Percentiles rank a stretch among this genome's conserved stretches.
These are phyloP conservation scores for Leccinum pachyderme DNA, from an alignment of 1,284 basidiomycete species.

Conservation along the genomic window DNA sequence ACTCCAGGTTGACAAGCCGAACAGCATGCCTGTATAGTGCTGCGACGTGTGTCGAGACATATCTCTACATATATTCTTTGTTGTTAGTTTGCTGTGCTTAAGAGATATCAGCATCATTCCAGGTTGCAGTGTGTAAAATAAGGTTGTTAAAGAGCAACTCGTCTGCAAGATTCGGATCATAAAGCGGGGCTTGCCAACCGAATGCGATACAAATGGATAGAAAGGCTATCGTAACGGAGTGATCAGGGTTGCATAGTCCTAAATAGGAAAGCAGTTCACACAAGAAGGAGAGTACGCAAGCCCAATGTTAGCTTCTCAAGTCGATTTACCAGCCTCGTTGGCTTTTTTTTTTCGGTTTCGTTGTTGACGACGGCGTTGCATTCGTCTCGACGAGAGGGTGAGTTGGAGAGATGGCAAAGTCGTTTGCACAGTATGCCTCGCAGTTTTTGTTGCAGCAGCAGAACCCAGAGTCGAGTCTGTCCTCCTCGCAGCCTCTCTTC, in stretches of 20 bases:
- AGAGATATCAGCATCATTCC: too few species aligned
- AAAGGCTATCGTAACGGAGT: neutral
- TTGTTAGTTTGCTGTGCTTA: too few species aligned
- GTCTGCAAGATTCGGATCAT: neutral
- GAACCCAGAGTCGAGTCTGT: constrained; percentile 41
- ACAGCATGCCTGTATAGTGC: too few species aligned
- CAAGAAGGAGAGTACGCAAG: constrained; percentile 22
- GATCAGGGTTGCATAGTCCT: constrained; percentile 1
- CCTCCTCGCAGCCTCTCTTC: constrained; percentile 75
- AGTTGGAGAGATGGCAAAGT: constrained; percentile 44
- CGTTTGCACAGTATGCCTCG: constrained; percentile 56
- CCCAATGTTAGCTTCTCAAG: constrained; percentile 17
- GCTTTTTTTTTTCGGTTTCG: constrained; percentile 7
- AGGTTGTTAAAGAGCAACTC: neutral
- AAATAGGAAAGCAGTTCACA: constrained; percentile 21
- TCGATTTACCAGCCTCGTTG: constrained; percentile 17
- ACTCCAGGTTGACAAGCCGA: too few species aligned
- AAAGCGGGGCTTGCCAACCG: neutral
- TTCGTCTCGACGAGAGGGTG: constrained; percentile 21
- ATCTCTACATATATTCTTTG: too few species aligned
- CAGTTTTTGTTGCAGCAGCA: constrained; percentile 52
- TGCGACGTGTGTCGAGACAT: too few species aligned
- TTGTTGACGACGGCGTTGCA: constrained; percentile 12
- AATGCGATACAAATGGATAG: neutral
- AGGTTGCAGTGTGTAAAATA: too few species aligned